These are phyloP conservation scores for Pythium coloratum DNA, from an alignment of 352 stramenopile genomes.

Conservation along the genomic window DNA sequence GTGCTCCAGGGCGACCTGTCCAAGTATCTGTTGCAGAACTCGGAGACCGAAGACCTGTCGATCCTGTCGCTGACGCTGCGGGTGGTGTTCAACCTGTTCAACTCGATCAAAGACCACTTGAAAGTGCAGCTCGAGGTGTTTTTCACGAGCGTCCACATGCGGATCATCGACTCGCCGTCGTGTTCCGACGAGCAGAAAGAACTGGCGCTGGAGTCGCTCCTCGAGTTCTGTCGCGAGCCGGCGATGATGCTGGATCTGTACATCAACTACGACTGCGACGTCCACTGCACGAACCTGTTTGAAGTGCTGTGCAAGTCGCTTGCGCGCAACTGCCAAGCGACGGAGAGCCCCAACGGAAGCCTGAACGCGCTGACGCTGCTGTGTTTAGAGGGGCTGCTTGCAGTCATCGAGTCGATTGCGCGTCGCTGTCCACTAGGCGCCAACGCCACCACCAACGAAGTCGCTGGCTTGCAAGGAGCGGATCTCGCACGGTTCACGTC, in stretches of 20 bases:
- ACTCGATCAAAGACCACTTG: slow-evolving; percentile 98
- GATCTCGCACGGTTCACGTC: slow-evolving; percentile 70
- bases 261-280: slow-evolving; percentile 99
- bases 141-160: slow-evolving; percentile 97
- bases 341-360: slow-evolving; percentile 56
- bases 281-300: slow-evolving; percentile 99
- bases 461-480: slow-evolving; percentile 48
- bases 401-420: slow-evolving; percentile 94
- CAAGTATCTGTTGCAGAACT: slow-evolving; percentile 96
- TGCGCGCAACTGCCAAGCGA: slow-evolving; percentile 81
- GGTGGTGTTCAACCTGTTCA: slow-evolving; percentile 99
- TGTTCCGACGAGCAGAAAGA: slow-evolving; percentile 86
- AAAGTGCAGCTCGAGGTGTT: slow-evolving; percentile 99
- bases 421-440: slow-evolving; percentile 72
- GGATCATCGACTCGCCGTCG: slow-evolving; percentile 89
- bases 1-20: slow-evolving; percentile 95
- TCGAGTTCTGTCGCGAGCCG: slow-evolving; percentile 98
- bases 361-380: slow-evolving; percentile 72
- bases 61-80: slow-evolving; percentile 92
- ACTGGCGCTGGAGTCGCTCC: slow-evolving; percentile 90
- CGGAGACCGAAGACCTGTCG: slow-evolving; percentile 93
- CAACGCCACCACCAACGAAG: slow-evolving; percentile 16
- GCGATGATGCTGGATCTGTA: slow-evolving; percentile 98
- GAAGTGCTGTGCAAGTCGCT: slow-evolving; percentile 96
- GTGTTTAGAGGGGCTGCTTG: slow-evolving; percentile 86